Conservation (phyloP, 805 yeast species). For the Nadsonia fulvescens region DNA sequence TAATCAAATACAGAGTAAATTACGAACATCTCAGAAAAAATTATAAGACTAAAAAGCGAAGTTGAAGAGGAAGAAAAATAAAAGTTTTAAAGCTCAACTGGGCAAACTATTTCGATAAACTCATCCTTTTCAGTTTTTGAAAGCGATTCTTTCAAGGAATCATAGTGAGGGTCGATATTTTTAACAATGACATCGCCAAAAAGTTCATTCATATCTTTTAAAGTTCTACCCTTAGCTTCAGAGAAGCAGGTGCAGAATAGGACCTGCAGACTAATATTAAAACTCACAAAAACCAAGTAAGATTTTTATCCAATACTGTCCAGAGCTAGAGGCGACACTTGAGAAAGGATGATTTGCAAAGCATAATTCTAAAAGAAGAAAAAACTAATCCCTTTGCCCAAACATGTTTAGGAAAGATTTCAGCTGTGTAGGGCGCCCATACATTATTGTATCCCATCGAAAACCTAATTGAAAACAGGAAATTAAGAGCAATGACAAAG, state of each 20-base stretch:
- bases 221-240: constrained; percentile 5
- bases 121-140: too few species aligned
- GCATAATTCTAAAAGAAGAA: constrained; percentile 5
- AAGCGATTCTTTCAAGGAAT: too few species aligned
- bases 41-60: too few species aligned
- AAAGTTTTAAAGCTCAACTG: too few species aligned
- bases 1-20: too few species aligned
- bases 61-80: too few species aligned
- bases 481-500: constrained; percentile 4
- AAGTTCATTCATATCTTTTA: too few species aligned
- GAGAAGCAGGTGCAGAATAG: constrained; percentile 6
- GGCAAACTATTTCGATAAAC: too few species aligned
- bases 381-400: constrained; percentile 5
- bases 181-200: too few species aligned
- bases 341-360: constrained; percentile 5
- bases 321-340: constrained; percentile 5
- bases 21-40: too few species aligned
- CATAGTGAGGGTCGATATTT: too few species aligned
- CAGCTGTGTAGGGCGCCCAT: constrained; percentile 6
- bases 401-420: constrained; percentile 5
- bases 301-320: constrained; percentile 5
- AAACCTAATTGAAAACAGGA: constrained; percentile 5
- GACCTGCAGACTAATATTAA: too few species aligned
- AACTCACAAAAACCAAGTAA: constrained; percentile 3
- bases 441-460: constrained; percentile 5